phyloP scores from a whole-genome alignment of 2,329 filamentous ascomycete genomes.

The Fusarium sp. region DNA sequence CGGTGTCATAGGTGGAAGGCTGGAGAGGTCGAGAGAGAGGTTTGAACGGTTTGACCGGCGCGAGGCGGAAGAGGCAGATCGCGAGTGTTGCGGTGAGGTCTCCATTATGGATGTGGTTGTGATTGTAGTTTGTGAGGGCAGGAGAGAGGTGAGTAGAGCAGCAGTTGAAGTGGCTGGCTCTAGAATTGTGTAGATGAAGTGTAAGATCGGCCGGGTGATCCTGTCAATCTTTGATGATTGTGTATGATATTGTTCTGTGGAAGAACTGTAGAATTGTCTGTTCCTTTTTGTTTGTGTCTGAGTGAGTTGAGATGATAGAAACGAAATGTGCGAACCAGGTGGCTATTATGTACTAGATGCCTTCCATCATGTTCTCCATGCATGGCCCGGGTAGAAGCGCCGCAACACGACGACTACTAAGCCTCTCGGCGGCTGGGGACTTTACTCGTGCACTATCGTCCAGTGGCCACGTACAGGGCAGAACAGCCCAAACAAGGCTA shows the following conservation, averaged over 20 bases:
- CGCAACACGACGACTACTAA: conserved; percentile 33
- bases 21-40: conserved; percentile 79
- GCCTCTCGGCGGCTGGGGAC: conserved; percentile 29
- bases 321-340: conserved; percentile 24
- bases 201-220: conserved; percentile 11
- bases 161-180: conserved; percentile 17
- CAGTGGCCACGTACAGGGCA: conserved; percentile 24
- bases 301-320: conserved; percentile 10
- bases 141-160: conserved; percentile 7
- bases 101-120: conserved; percentile 50
- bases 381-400: conserved; percentile 2
- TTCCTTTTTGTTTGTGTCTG: conserved; percentile 11
- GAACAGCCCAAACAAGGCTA: background rate
- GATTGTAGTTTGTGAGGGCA: conserved; percentile 11
- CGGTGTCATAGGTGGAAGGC: conserved; percentile 74
- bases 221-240: conserved; percentile 26
- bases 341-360: conserved; percentile 34
- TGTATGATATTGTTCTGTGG: background rate
- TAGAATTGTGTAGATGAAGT: conserved; percentile 9
- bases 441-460: conserved; percentile 3
- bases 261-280: background rate
- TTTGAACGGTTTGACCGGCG: conserved; percentile 60
- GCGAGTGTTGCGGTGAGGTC: conserved; percentile 53
- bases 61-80: conserved; percentile 61
- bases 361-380: conserved; percentile 16